A percentile compares a stretch with the other conserved stretches of the same genome.
phyloP scores from a whole-genome alignment of 2,329 filamentous ascomycete species.

The Fusarium xyrophilum region DNA sequence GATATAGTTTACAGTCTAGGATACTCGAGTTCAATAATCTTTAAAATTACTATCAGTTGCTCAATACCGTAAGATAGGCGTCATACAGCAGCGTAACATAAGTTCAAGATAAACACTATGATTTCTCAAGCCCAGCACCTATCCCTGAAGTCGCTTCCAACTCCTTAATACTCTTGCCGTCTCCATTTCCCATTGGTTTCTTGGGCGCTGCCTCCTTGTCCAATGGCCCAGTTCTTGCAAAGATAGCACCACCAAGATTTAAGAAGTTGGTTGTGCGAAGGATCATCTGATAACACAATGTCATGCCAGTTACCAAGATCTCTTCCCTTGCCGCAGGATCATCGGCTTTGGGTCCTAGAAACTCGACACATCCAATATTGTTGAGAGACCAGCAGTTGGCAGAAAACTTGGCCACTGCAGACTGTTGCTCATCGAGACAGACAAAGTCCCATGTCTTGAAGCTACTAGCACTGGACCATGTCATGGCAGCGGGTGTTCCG shows the following conservation, averaged over 20 bases:
- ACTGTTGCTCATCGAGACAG: constrained; percentile 29
- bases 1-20: too few species aligned
- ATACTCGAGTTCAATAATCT: too few species aligned
- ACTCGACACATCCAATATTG: constrained; percentile 30
- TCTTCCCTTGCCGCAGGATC: constrained; percentile 23
- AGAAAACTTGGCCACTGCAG: constrained; percentile 33
- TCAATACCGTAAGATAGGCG: fast-evolving
- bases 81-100: background rate
- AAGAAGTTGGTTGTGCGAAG: constrained; percentile 22
- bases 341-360: constrained; percentile 29
- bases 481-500: constrained; percentile 26
- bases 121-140: background rate
- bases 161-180: background rate
- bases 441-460: constrained; percentile 38
- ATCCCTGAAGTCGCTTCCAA: background rate
- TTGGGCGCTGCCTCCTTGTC: constrained; percentile 22
- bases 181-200: background rate
- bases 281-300: constrained; percentile 31
- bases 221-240: constrained; percentile 21
- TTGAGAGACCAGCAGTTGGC: constrained; percentile 19
- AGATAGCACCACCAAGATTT: constrained; percentile 24
- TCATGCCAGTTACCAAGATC: constrained; percentile 28
- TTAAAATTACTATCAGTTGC: background rate
- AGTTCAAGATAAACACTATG: background rate
- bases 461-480: constrained; percentile 20